A percentile compares a stretch with the other conserved stretches of the same genome.
phyloP scores from a whole-genome alignment of 2,329 filamentous ascomycete species.

The Fusarium sp. region DNA sequence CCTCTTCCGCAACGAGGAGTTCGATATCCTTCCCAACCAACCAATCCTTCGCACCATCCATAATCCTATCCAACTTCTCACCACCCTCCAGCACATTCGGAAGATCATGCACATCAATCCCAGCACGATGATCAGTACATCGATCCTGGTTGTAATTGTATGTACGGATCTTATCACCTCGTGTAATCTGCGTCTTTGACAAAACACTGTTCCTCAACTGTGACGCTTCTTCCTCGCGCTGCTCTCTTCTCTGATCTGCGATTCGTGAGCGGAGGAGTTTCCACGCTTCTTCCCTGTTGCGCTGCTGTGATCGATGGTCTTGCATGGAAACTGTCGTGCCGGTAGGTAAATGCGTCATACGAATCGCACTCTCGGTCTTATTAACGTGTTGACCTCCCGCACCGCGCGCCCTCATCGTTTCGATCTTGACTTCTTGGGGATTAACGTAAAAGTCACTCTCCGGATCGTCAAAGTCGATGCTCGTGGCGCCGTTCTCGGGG shows the following conservation, averaged over 20 bases:
- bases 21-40: slow-evolving; percentile 80
- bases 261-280: slow-evolving; percentile 82
- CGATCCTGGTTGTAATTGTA: slow-evolving; percentile 84
- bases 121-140: slow-evolving; percentile 89
- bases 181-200: slow-evolving; percentile 82
- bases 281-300: slow-evolving; percentile 91
- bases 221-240: slow-evolving; percentile 83
- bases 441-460: slow-evolving; percentile 93
- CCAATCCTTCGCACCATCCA: slow-evolving; percentile 83
- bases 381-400: slow-evolving; percentile 98
- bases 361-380: slow-evolving; percentile 95
- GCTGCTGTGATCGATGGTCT: slow-evolving; percentile 88
- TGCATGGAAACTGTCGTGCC: slow-evolving; percentile 91
- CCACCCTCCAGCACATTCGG: slow-evolving; percentile 82
- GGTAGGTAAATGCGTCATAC: slow-evolving; percentile 90
- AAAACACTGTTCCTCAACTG: slow-evolving; percentile 81
- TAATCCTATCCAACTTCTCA: slow-evolving; percentile 76
- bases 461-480: slow-evolving; percentile 79
- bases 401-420: slow-evolving; percentile 92
- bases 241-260: slow-evolving; percentile 82
- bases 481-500: slow-evolving; percentile 64
- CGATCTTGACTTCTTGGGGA: slow-evolving; percentile 81
- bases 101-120: slow-evolving; percentile 81
- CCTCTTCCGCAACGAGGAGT: slow-evolving; percentile 74
- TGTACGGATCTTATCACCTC: slow-evolving; percentile 93